These are phyloP conservation scores for Ambrosia trifida DNA, from an alignment of 129 eudicot species.

Conservation along the genomic window DNA sequence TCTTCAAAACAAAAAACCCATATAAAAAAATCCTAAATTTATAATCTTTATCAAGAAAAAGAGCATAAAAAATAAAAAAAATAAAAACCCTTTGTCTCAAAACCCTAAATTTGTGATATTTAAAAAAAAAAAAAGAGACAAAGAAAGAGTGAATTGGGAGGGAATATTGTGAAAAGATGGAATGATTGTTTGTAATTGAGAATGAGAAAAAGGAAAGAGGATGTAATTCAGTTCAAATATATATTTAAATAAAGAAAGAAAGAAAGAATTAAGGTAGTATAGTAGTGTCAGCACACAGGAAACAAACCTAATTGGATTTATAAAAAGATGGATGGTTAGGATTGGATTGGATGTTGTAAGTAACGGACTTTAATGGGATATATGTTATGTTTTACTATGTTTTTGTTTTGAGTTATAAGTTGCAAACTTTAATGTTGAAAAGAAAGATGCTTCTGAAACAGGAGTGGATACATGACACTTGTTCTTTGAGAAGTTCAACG, in stretches of 20 bases:
- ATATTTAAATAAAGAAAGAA: no score
- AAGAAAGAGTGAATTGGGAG: not conserved
- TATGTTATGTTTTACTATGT: no score
- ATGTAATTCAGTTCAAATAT: not conserved
- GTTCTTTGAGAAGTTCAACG: no score
- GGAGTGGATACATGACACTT: no score
- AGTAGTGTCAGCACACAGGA: no score
- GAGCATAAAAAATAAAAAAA: no score
- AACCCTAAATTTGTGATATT: constrained; percentile 27
- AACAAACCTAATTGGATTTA: no score
- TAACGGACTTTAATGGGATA: not conserved
- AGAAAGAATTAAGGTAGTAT: no score
- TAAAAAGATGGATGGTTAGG: not conserved
- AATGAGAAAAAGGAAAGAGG: not conserved
- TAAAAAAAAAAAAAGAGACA: not conserved
- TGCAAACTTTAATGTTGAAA: no score
- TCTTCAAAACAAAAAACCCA: no score
- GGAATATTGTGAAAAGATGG: constrained; percentile 5
- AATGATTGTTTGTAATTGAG: not conserved
- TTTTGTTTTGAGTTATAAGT: no score
- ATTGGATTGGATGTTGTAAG: not conserved
- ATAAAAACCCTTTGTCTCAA: constrained; percentile 31
- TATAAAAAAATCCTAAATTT: constrained; percentile 31
- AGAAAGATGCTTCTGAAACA: no score
- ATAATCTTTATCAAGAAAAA: not conserved